Conservation (phyloP, 2,329 filamentous ascomycete genomes). For the Cercospora sp. region DNA sequence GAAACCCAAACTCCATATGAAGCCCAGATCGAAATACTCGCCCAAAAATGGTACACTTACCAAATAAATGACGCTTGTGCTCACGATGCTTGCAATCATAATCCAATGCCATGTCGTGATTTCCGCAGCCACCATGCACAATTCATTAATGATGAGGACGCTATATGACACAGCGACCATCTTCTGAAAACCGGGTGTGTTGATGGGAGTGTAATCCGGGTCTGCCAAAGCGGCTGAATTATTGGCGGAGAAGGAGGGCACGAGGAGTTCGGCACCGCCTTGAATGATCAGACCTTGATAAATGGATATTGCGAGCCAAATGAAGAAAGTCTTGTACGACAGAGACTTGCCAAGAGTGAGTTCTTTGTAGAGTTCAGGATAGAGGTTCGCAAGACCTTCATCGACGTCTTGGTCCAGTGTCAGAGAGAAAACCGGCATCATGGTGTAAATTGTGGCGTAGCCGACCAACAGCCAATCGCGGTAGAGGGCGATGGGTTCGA, state of each 20-base stretch:
- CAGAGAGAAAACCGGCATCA: slow-evolving; percentile 85
- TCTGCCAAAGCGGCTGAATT: slow-evolving; percentile 20
- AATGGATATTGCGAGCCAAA: slow-evolving; percentile 91
- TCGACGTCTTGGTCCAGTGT: slow-evolving; percentile 95
- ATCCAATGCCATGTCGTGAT: slow-evolving; percentile 95
- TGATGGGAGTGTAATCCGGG: slow-evolving; percentile 22
- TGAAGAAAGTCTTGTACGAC: slow-evolving; percentile 91
- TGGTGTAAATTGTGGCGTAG: slow-evolving; percentile 95
- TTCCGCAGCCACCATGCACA: slow-evolving; percentile 95
- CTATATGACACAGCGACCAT: slow-evolving; percentile 95
- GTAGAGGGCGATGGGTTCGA: slow-evolving; percentile 93
- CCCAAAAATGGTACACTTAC: slow-evolving; percentile 83
- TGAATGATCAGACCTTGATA: slow-evolving; percentile 97
- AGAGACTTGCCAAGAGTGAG: slow-evolving; percentile 85
- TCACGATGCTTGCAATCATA: slow-evolving; percentile 83
- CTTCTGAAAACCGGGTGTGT: slow-evolving; percentile 39
- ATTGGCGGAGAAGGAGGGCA: slow-evolving; percentile 61
- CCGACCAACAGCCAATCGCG: slow-evolving; percentile 96
- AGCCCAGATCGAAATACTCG: slow-evolving; percentile 84
- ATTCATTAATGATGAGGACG: slow-evolving; percentile 86
- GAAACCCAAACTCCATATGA: slow-evolving; percentile 77
- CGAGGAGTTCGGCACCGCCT: slow-evolving; percentile 85
- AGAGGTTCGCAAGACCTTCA: slow-evolving; percentile 87
- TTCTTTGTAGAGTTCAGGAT: slow-evolving; percentile 97
- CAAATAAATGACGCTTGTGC: slow-evolving; percentile 78